Evolutionary conservation across 1,139 yeast genomes (phyloP).

Genomic region (Geotrichum reessii): DNA sequence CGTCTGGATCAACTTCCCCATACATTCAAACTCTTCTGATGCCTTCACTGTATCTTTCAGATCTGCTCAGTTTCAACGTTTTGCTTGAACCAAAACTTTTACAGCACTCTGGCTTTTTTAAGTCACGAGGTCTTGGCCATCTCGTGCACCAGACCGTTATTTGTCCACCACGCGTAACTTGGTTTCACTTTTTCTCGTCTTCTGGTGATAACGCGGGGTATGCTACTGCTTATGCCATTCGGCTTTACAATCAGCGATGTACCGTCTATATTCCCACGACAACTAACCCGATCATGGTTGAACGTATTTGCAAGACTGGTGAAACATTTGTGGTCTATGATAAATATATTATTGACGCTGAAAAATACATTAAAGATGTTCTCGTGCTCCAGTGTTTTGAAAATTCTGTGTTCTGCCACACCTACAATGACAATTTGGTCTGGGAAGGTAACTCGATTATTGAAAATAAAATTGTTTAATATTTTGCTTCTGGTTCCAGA

Average conservation of each 20-base stretch:
- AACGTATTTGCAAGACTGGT: constrained; percentile 44
- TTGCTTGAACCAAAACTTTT: constrained; percentile 55
- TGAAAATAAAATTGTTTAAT: constrained; percentile 51
- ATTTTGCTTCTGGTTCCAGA: constrained; percentile 29
- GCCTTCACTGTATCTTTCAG: constrained; percentile 30
- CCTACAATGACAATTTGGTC: constrained; percentile 55
- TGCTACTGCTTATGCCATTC: constrained; percentile 64
- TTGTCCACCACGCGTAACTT: constrained; percentile 21
- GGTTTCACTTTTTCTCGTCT: constrained; percentile 53
- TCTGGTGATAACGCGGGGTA: constrained; percentile 80
- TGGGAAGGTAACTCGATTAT: constrained; percentile 67
- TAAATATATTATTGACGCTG: constrained; percentile 58
- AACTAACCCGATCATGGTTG: constrained; percentile 42
- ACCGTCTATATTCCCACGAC: constrained; percentile 61
- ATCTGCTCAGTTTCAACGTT: constrained; percentile 38
- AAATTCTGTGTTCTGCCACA: constrained; percentile 54
- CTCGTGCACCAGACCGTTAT: constrained; percentile 31
- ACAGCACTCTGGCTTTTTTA: constrained; percentile 67
- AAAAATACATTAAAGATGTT: constrained; percentile 43
- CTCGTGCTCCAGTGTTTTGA: constrained; percentile 29
- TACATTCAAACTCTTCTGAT: constrained; percentile 34
- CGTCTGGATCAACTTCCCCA: constrained; percentile 20
- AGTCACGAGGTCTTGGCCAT: constrained; percentile 45
- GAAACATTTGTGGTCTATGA: constrained; percentile 56
- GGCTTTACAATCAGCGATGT: constrained; percentile 40